Conservation (phyloP, 345 rosid species). For the Firmiana major region DNA sequence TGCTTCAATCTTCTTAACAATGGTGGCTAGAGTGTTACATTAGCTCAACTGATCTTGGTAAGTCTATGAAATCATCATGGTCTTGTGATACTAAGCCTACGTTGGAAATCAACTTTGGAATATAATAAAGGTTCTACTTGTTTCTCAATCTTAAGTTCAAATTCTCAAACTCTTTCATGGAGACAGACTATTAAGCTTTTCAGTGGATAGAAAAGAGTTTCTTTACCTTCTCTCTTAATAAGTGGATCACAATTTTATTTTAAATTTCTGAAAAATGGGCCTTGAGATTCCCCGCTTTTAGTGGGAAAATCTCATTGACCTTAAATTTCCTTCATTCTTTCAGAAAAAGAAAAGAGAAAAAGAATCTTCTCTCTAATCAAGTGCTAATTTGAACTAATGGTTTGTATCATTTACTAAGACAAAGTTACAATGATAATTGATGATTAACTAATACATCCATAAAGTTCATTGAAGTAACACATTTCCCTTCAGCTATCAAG, state of each 20-base stretch:
- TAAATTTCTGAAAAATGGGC: slow-evolving; percentile 1
- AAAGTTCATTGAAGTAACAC: slow-evolving; percentile 21
- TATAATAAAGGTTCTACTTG: not conserved
- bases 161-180: slow-evolving; percentile 27
- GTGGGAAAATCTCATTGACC: not conserved
- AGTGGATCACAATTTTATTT: not conserved
- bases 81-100: not conserved
- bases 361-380: slow-evolving; percentile 28
- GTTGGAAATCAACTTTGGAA: not conserved
- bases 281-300: slow-evolving; percentile 17
- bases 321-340: slow-evolving; percentile 12
- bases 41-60: not conserved
- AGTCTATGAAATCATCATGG: not conserved
- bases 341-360: not conserved
- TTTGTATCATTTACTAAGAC: slow-evolving; percentile 21
- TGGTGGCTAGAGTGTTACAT: not conserved
- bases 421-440: slow-evolving; percentile 17
- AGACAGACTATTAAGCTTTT: slow-evolving; percentile 25
- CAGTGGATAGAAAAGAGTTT: slow-evolving; percentile 10
- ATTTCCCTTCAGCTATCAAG: not conserved
- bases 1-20: not conserved
- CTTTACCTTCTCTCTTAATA: slow-evolving; percentile 9
- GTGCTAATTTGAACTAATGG: slow-evolving; percentile 25
- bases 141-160: slow-evolving; percentile 15
- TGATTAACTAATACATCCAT: slow-evolving; percentile 8